Base-by-base conservation (phyloP, 2,329 filamentous ascomycete genomes). In the Exophiala oligosperma region DNA sequence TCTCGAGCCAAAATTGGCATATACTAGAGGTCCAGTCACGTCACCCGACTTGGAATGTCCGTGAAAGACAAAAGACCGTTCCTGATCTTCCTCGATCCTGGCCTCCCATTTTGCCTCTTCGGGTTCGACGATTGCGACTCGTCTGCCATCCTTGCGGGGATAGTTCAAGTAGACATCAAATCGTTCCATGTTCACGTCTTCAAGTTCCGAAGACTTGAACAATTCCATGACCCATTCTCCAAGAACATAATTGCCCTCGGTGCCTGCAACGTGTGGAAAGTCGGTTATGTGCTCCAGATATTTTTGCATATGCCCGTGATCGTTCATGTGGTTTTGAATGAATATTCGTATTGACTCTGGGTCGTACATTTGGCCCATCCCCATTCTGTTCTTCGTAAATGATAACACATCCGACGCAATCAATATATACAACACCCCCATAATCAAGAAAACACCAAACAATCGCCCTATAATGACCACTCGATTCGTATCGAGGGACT, bases 131-230 rank as follows among this genome's bases (percentile, higher is more conserved):
- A 99, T 90, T 61, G 92, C 86, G 40, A 99, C 87, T 57, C 86
- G 84, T 50, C 94, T 83, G 11, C 93, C 94, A 60, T 84, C 87
- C 28, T 82, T 76, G 63, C 81, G 88, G 0, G 94, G 92, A 71
- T 96, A 99, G 73, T 97, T 97, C 68, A 97, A 78, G 71, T 97
- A 97, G 14, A 95, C 92, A 67, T 88, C 82, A 72, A 90, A 96
- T 70, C 91, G 84, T 67, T 96, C 89, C 68, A 91, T 81, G 50
- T 79, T 77, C 26, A 96, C 86, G 57, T 88, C 80, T 66, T 96
- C 92, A 69, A 99, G 80, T 3, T 84, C 83, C 47, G 87, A 86
- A 51, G 81, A 81, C 64, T 78, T 76, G 73, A 97, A 96, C 72
- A 88, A 83, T 68, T 85, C 86, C 73, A 92, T 83, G 54, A 97